Percentiles rank a stretch among this genome's conserved stretches.
Evolutionary conservation across 306 rosid genomes (phyloP).

Genomic region (Glycyrrhiza uralensis): DNA sequence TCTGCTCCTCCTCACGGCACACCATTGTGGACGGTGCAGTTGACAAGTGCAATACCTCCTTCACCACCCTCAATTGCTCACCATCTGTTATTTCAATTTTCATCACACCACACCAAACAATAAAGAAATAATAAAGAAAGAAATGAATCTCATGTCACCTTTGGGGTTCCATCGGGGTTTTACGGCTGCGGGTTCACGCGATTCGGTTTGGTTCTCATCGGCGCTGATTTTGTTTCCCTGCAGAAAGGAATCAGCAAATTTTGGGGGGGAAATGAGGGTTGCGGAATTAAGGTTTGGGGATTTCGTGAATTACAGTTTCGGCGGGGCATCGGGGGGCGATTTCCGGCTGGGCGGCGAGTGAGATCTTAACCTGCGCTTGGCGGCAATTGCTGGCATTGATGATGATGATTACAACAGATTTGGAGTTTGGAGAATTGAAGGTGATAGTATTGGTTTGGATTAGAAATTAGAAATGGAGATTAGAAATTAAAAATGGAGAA

Average conservation of each 20-base stretch:
- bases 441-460: too few species aligned
- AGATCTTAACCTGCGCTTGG: constrained; percentile 14
- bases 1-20: constrained; percentile 77
- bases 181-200: constrained; percentile 14
- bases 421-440: not conserved
- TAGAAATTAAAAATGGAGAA: not conserved
- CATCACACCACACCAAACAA: not conserved
- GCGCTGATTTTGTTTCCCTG: constrained; percentile 36
- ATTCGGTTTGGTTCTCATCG: constrained; percentile 7
- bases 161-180: constrained; percentile 60
- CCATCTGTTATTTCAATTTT: constrained; percentile 42
- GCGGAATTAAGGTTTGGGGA: not conserved
- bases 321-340: constrained; percentile 38
- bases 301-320: constrained; percentile 31
- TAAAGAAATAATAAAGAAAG: too few species aligned
- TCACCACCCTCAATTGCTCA: constrained; percentile 53
- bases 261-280: not conserved
- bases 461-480: not conserved
- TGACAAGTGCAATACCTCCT: constrained; percentile 72
- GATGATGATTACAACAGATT: not conserved
- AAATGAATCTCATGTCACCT: constrained; percentile 34
- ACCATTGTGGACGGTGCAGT: constrained; percentile 49
- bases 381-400: constrained; percentile 12
- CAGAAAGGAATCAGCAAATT: not conserved
- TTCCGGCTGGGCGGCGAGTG: constrained; percentile 20